These are phyloP conservation scores for Xerocomus potaroensis DNA, from an alignment of 768 basidiomycete species.

Conservation along the genomic window DNA sequence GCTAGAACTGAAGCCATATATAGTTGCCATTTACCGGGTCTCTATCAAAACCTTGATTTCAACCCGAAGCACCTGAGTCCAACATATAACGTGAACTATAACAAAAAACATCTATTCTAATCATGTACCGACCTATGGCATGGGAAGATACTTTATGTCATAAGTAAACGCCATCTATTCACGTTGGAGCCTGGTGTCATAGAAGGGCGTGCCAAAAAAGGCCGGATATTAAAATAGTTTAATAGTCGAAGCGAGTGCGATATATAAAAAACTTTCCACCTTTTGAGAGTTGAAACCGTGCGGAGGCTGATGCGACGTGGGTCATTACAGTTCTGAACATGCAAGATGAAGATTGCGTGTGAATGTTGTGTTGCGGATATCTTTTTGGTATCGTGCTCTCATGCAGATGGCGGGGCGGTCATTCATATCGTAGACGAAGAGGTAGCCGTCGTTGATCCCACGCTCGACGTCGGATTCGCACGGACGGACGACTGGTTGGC, in stretches of 20 bases:
- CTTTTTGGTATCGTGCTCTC: slow-evolving; percentile 3
- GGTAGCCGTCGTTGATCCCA: slow-evolving; percentile 11
- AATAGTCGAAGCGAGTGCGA: slow-evolving; percentile 14
- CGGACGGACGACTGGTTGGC: slow-evolving; percentile 16
- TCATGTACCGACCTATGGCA: slow-evolving; percentile 9
- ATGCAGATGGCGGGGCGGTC: slow-evolving; percentile 19
- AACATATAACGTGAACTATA: slow-evolving; percentile 24
- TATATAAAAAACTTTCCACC: slow-evolving; percentile 23
- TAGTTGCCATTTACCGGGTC: no score
- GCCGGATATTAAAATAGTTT: slow-evolving; percentile 24
- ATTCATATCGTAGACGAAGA: slow-evolving; percentile 21
- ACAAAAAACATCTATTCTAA: slow-evolving; percentile 15
- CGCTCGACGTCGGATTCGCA: slow-evolving; percentile 18
- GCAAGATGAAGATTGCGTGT: slow-evolving; percentile 7
- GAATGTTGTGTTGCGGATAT: slow-evolving; percentile 2
- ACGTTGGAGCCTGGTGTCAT: slow-evolving; percentile 9
- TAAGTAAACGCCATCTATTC: slow-evolving; percentile 17
- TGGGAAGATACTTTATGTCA: slow-evolving; percentile 9
- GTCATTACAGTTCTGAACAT: slow-evolving; percentile 8
- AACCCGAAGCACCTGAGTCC: slow-evolving; percentile 5
- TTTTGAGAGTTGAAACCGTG: slow-evolving; percentile 12
- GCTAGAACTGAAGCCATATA: no score
- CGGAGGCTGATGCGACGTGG: slow-evolving; percentile 5
- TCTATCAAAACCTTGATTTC: neutral
- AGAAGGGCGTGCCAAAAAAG: slow-evolving; percentile 8